phyloP scores from a whole-genome alignment of 495 filamentous ascomycete species.

The Penicillium cinerascens region DNA sequence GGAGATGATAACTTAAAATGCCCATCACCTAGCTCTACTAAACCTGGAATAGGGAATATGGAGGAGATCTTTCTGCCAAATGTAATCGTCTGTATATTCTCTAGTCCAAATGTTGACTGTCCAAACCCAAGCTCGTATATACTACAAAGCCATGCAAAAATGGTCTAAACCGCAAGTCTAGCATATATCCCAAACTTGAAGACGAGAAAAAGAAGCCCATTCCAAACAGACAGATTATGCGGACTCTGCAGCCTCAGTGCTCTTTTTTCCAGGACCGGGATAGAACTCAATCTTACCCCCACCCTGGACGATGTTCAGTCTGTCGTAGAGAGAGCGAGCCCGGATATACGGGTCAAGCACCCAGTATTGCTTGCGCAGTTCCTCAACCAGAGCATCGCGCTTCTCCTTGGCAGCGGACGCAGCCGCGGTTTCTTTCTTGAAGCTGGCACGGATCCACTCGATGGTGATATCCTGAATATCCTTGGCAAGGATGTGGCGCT shows the following conservation, averaged over 20 bases:
- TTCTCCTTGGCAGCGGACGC: slow-evolving; percentile 52
- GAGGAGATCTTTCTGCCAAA: neutral
- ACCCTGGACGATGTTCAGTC: slow-evolving; percentile 62
- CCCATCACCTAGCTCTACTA: neutral
- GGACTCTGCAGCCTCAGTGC: slow-evolving; percentile 14
- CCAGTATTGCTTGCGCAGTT: slow-evolving; percentile 80
- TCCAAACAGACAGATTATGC: neutral
- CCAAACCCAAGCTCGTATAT: slow-evolving; percentile 6
- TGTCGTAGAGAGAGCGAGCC: slow-evolving; percentile 70
- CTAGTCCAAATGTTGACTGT: neutral
- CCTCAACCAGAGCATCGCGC: slow-evolving; percentile 56
- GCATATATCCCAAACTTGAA: neutral
- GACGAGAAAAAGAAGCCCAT: neutral
- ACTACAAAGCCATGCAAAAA: slow-evolving; percentile 8
- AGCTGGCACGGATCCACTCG: slow-evolving; percentile 58
- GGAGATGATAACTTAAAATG: neutral
- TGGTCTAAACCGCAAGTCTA: neutral
- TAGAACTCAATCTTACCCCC: slow-evolving; percentile 71
- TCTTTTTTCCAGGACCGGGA: slow-evolving; percentile 24
- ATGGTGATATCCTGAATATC: slow-evolving; percentile 68
- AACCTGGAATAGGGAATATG: neutral
- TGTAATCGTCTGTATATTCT: slow-evolving; percentile 1
- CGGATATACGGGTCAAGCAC: slow-evolving; percentile 70
- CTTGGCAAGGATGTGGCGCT: slow-evolving; percentile 58
- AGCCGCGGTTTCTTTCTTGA: slow-evolving; percentile 44